Evolutionary conservation across 495 filamentous ascomycete genomes (phyloP).

Genomic region (Talaromyces nanjingensis): DNA sequence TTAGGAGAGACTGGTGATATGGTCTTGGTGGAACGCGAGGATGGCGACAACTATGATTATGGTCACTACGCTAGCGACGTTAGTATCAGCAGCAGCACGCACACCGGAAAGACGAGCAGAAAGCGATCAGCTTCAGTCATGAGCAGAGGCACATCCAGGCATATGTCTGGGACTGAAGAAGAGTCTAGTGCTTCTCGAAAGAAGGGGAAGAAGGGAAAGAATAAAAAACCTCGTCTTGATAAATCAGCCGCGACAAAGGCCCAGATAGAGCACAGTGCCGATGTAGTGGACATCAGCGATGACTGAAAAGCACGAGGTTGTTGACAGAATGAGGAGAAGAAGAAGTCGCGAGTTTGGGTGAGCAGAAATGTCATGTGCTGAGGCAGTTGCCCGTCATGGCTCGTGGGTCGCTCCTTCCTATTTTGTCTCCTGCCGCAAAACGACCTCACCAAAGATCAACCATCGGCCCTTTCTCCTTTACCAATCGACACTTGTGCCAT

Average conservation of each 20-base stretch:
- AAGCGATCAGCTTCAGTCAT: conserved; percentile 4
- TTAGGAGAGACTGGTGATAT: conserved; percentile 68
- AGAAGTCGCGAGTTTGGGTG: not conserved
- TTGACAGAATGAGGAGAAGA: not conserved
- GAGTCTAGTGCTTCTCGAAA: conserved; percentile 5
- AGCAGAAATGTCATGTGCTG: not conserved
- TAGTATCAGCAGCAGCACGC: not conserved
- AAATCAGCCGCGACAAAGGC: not conserved
- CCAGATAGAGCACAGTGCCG: not conserved
- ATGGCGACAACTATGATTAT: conserved; percentile 15
- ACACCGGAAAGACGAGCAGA: not conserved
- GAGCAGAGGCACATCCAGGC: not conserved
- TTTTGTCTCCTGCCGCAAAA: not conserved
- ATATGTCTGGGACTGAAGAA: not conserved
- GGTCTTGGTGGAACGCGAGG: conserved; percentile 62
- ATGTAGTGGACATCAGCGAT: not conserved
- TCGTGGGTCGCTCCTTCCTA: conserved; percentile 7
- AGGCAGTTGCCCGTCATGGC: not conserved
- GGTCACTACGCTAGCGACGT: conserved; percentile 4
- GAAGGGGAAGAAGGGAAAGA: conserved; percentile 10
- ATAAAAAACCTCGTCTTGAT: not conserved
- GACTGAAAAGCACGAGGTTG: not conserved
- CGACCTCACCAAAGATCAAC: not conserved
- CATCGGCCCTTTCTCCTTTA: not conserved
- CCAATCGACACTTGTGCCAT: not conserved